Evolutionary conservation across 2,329 filamentous ascomycete species (phyloP).

Genomic region (Sphaerulina populicola): DNA sequence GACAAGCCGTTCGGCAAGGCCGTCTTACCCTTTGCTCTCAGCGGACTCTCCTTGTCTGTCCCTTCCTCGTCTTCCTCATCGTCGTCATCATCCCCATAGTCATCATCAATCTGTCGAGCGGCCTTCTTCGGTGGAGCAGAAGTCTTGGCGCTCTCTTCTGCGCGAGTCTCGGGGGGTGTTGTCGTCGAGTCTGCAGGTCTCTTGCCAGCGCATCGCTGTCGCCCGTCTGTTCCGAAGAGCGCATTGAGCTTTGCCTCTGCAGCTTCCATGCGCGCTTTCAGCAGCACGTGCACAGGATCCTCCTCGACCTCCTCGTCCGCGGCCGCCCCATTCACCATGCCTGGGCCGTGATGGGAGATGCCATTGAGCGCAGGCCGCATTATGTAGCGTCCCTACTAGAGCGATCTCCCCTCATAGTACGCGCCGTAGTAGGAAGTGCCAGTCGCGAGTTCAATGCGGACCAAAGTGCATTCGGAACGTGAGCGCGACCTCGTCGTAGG

Average conservation of each 20-base stretch:
- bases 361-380: conserved; percentile 33
- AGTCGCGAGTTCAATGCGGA: not conserved
- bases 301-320: conserved; percentile 39
- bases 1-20: conserved; percentile 50
- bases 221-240: conserved; percentile 53
- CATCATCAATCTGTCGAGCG: conserved; percentile 70
- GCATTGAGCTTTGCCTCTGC: conserved; percentile 68
- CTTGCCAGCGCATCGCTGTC: conserved; percentile 25
- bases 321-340: conserved; percentile 12
- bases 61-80: conserved; percentile 44
- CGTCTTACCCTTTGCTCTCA: conserved; percentile 47
- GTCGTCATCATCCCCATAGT: conserved; percentile 76
- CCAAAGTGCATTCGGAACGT: not conserved
- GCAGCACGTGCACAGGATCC: conserved; percentile 47
- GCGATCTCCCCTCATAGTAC: conserved; percentile 3
- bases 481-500: not conserved
- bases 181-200: conserved; percentile 7
- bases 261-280: conserved; percentile 67
- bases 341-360: conserved; percentile 37
- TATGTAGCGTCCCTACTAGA: conserved; percentile 14
- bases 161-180: conserved; percentile 10
- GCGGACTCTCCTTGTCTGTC: conserved; percentile 40
- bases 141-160: conserved; percentile 37
- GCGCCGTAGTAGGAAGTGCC: too few species aligned
- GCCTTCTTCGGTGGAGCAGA: conserved; percentile 59